Evolutionary conservation across 306 rosid species (phyloP).

Genomic region (Sicyos baderoa): DNA sequence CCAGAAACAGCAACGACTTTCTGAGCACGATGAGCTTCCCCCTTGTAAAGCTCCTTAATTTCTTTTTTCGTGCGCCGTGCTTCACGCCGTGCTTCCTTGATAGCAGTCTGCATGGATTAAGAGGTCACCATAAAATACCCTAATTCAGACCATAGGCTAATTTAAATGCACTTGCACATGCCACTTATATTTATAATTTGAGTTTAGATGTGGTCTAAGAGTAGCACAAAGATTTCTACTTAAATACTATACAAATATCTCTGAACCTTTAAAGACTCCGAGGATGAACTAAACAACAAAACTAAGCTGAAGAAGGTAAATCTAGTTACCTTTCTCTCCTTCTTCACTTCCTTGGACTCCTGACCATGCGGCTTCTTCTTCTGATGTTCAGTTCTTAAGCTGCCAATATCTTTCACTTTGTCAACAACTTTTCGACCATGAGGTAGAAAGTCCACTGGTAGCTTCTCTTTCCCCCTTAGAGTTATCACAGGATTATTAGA

Average conservation of each 20-base stretch:
- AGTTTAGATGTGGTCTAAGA: not conserved
- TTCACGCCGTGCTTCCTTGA: constrained; percentile 75
- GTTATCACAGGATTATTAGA: constrained; percentile 46
- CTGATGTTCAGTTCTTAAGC: constrained; percentile 40
- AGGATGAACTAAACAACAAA: not conserved
- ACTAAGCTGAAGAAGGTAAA: constrained; percentile 6
- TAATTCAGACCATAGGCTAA: not conserved
- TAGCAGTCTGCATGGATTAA: constrained; percentile 47
- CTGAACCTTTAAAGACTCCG: not conserved
- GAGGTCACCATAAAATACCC: not conserved
- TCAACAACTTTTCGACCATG: constrained; percentile 40
- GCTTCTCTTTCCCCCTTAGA: constrained; percentile 67
- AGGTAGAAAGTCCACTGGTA: constrained; percentile 74
- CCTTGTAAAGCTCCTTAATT: constrained; percentile 62
- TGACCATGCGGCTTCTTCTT: constrained; percentile 61
- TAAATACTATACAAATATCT: not conserved
- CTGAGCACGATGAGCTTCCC: constrained; percentile 74
- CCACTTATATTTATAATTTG: not conserved
- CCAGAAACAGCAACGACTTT: constrained; percentile 70
- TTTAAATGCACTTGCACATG: not conserved
- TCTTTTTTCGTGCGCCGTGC: constrained; percentile 77
- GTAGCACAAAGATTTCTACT: not conserved
- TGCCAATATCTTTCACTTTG: constrained; percentile 32
- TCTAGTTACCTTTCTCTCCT: constrained; percentile 78
- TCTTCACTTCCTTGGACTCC: constrained; percentile 80